Evolutionary conservation across 352 stramenopile genomes (phyloP), one percentile per base, ranked within the genome.

Genomic region (Thalassiosira sp.): DNA sequence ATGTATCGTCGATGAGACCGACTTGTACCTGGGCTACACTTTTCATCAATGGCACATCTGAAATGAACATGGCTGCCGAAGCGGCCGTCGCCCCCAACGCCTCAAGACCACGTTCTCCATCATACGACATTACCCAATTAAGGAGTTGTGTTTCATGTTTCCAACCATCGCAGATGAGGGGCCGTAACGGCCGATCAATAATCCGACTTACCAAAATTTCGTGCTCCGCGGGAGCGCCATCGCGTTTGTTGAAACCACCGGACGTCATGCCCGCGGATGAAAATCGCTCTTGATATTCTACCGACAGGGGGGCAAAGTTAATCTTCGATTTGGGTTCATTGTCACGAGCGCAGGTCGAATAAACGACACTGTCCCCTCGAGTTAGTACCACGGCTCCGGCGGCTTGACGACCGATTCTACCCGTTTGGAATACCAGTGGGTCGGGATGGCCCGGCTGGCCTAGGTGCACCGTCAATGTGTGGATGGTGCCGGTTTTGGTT

Each of bases 181-280:
- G 96, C 11, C 96, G 94, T 48, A 98, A 88, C 3, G 96, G 94
- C 66, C 96, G 93, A 81, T 98, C 96, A 51, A 98, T 95, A 16
- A 98, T 89, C 20, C 96, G 94, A 57, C 90, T 97, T 42, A 96
- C 95, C 67, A 98, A 85, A 43, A 98, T 95, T 81, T 98, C 95
- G 27, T 96, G 91, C 79, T 98, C 96, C n/a, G 84, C 94, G 40
- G 94, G 90, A 22, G 88, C 76, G 48, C 89, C 89, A 59, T 94
- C 89, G 20, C 89, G 64, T 68, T 90, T 91, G 72, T 91, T 91
- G 67, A 90, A 93, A 35, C 45, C 66, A 33, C 89, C 89, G 43
- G 71, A 85, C 5, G 89, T 94, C 45, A 84, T 70, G 24, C 89
- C 89, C 3, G 82, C 81, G 18, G 81, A 73, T 49, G 65, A 87